phyloP scores from a whole-genome alignment of 495 filamentous ascomycete species.

The Aspergillus asperescens region DNA sequence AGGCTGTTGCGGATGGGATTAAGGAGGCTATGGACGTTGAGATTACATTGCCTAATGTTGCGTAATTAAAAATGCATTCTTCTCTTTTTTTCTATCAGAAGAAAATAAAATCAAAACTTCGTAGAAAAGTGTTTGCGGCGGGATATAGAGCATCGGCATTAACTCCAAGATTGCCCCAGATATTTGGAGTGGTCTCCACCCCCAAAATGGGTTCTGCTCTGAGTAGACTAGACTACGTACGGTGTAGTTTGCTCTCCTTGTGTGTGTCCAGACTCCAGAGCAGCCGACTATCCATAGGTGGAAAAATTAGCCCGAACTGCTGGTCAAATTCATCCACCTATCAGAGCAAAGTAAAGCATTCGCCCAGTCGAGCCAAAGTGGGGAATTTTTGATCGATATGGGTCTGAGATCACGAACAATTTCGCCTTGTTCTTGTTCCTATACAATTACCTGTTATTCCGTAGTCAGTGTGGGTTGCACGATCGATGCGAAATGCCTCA shows the following conservation, averaged over 20 bases:
- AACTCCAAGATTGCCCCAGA: constrained; percentile 7
- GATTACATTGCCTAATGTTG: constrained; percentile 39
- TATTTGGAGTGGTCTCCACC: neutral
- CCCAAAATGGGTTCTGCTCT: too few species aligned
- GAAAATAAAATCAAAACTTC: neutral
- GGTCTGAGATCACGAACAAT: neutral
- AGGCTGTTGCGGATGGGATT: constrained; percentile 57
- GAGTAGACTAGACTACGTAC: too few species aligned
- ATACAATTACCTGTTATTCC: neutral
- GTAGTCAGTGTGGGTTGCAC: neutral
- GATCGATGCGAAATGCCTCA: neutral
- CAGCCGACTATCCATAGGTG: constrained; percentile 1
- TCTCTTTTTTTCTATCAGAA: neutral
- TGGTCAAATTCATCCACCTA: constrained; percentile 5
- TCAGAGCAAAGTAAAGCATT: neutral
- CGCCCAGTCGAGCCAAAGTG: constrained; percentile 1
- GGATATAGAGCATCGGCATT: constrained; percentile 10
- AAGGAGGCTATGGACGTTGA: constrained; percentile 68
- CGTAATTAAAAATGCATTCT: constrained; percentile 15
- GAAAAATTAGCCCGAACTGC: constrained; percentile 1
- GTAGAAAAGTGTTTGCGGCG: too few species aligned
- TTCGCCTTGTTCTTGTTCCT: neutral
- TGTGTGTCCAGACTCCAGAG: too few species aligned
- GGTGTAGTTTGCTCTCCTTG: too few species aligned
- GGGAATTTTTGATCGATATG: constrained; percentile 1